Evolutionary conservation across 1,284 basidiomycete genomes (phyloP), one percentile per base, ranked within the genome.

Genomic region (Agaricales sp.): DNA sequence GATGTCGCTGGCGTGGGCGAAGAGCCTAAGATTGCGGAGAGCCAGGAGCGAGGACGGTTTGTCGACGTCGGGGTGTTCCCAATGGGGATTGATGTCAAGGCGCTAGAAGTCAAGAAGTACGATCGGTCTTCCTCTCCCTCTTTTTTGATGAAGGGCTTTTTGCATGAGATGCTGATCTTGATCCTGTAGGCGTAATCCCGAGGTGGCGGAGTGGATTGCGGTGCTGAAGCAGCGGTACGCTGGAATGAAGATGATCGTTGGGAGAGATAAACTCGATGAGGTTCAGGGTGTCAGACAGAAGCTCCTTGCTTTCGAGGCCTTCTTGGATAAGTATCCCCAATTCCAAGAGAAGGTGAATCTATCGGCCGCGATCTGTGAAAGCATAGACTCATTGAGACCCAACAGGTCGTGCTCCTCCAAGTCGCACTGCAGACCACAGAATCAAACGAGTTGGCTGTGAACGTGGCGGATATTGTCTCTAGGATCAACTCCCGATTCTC

Each of bases 1-100:
- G 53, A 16, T n/a, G n/a, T 16, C 12, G 8, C 18, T 8, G 20
- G 20, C 12, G 41, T 63, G 61, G 0, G 67, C 50, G 52, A 68
- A 52, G 46, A 54, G 46, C 57, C 35, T 46, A 51, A 38, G 57
- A 54, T 51, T 50, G 59, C 50, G 48, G 16, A 55, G 59, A 26
- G 53, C 56, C 24, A 54, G 11, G 64, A 67, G 22, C 59, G 66
- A 18, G 69, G 71, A 0, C 68, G 79, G 2, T 91, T 92, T 57
- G 84, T 92, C 38, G 86, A 90, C 55, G 87, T 92, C 3, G 84
- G 83, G 0, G 86, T 88, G 13, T 91, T 92, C 64, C 87, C 90
- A 0, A 92, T 93, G 78, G 91, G 91, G 2, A 92, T 93, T 53
- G 91, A 92, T 58, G 87, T 92, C 14, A 67, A 68, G 50, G 73